A percentile compares a stretch with the other conserved stretches of the same genome.
Conservation (phyloP, 2,329 filamentous ascomycete species). For the Ophiocordyceps camponoti-leonardi region DNA sequence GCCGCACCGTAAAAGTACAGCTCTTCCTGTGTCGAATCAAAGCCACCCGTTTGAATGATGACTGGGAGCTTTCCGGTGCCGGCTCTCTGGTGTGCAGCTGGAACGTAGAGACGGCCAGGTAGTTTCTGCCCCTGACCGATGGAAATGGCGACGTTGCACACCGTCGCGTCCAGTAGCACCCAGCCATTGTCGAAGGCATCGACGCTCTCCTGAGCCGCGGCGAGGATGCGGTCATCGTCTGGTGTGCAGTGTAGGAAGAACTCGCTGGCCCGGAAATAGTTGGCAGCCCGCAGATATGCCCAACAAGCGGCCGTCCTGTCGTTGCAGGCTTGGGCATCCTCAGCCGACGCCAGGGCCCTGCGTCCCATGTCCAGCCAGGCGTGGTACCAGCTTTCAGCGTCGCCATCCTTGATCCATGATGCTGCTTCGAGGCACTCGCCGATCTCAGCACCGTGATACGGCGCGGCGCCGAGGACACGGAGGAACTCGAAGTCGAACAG, state of each 20-base stretch:
- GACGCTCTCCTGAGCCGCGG: constrained; percentile 8
- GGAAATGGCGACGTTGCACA: constrained; percentile 17
- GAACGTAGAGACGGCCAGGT: constrained; percentile 20
- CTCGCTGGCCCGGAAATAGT: constrained; percentile 19
- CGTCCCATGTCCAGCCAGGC: constrained; percentile 15
- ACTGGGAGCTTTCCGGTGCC: constrained; percentile 14
- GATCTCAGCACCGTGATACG: constrained; percentile 18
- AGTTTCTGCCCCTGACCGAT: constrained; percentile 15
- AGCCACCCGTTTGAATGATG: constrained; percentile 17
- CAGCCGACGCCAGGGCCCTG: constrained; percentile 15
- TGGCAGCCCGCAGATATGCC: constrained; percentile 21
- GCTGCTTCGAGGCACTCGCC: constrained; percentile 21
- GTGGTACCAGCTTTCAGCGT: constrained; percentile 20
- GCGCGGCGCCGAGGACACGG: constrained; percentile 20
- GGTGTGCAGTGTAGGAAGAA: constrained; percentile 12
- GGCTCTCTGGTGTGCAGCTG: constrained; percentile 6
- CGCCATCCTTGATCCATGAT: constrained; percentile 16
- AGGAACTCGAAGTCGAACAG: constrained; percentile 26
- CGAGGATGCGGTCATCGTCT: constrained; percentile 11
- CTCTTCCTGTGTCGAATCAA: constrained; percentile 22
- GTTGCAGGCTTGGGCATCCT: constrained; percentile 13
- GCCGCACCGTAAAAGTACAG: constrained; percentile 16
- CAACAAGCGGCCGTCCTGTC: constrained; percentile 13
- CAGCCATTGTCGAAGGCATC: constrained; percentile 11
- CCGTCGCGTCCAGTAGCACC: constrained; percentile 10